phyloP scores from a whole-genome alignment of 768 basidiomycete genomes.

The Epithele typhae region DNA sequence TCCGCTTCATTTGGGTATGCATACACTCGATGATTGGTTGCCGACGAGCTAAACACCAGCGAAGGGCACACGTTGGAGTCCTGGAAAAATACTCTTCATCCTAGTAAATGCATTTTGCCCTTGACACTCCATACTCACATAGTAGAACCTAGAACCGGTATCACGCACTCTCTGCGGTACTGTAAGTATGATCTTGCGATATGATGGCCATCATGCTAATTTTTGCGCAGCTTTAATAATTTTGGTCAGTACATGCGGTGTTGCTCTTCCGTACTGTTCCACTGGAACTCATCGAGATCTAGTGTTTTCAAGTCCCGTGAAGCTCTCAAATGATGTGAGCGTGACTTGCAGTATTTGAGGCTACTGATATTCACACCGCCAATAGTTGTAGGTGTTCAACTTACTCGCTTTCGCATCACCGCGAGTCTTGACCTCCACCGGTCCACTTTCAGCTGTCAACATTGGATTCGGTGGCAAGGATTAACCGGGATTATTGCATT shows the following conservation, averaged over 20 bases:
- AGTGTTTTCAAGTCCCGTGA: neutral
- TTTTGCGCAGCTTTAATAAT: slow-evolving; percentile 42
- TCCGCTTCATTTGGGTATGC: slow-evolving; percentile 52
- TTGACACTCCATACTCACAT: neutral
- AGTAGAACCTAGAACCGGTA: slow-evolving; percentile 46
- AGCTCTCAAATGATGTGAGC: no score
- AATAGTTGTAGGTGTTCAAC: slow-evolving; percentile 11
- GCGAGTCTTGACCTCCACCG: neutral
- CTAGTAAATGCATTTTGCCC: slow-evolving; percentile 30
- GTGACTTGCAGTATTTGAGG: no score
- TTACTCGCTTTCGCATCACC: neutral
- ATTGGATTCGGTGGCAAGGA: slow-evolving; percentile 57
- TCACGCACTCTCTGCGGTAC: slow-evolving; percentile 43
- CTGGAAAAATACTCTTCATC: slow-evolving; percentile 51
- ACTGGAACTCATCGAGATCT: neutral
- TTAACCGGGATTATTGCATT: slow-evolving; percentile 52
- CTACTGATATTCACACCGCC: no score
- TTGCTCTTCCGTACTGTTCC: neutral
- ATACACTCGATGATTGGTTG: neutral
- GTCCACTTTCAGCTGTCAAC: slow-evolving; percentile 21
- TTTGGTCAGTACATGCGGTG: slow-evolving; percentile 36
- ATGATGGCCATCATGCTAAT: neutral
- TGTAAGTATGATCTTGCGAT: slow-evolving; percentile 34
- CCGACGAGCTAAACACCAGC: no score
- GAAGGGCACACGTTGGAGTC: slow-evolving; percentile 40